Evolutionary conservation across 179 eudicot species (phyloP), one percentile per base, ranked within the genome.

Genomic region (Dionaea muscipula): DNA sequence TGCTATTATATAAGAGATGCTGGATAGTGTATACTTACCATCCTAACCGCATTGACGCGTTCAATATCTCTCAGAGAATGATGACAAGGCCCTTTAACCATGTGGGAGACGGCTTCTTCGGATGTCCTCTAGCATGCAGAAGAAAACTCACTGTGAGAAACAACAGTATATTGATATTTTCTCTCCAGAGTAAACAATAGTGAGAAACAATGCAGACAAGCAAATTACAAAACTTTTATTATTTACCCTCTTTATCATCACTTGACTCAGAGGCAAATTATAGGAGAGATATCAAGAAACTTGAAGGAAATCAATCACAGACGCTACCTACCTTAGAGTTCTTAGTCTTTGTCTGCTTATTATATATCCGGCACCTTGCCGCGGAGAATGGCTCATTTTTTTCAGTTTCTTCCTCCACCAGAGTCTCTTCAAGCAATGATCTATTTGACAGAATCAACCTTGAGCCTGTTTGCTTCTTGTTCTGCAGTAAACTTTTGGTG

Each of bases 331-430:
- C 79, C 76, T 75, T 75, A 24, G 38, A 56, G 27, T 59, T 64
- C 82, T 86, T 81, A 52, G 67, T 75, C 48, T 65, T 65, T 36
- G 55, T 46, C 61, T 85, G 75, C 36, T 68, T 72, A n/a, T n/a
- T n/a, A 65, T 70, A 87, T 58, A 78, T 64, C 55, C 95, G 85
- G 60, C 94, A 90, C 55, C 90, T 81, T 37, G 99, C 99, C 36
- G 99, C 88, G 62, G 98, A 84, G 63, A 76, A 73, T 13, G 86
- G 80, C 59, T 87, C 96, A 61, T 71, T 56, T 68, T 75, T 91
- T 25, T 71, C 62, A 47, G 49, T 41, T 40, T 84, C 86, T 28
- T 31, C 61, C 0, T 53, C 36, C 23, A 80, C 36, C 23, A 80
- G 56, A 63, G 66, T 59, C 59, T 78, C 86, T 61, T 78, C 78